phyloP scores from a whole-genome alignment of 371 early-diverging fungal genomes.

The Rhizopus stolonifer region DNA sequence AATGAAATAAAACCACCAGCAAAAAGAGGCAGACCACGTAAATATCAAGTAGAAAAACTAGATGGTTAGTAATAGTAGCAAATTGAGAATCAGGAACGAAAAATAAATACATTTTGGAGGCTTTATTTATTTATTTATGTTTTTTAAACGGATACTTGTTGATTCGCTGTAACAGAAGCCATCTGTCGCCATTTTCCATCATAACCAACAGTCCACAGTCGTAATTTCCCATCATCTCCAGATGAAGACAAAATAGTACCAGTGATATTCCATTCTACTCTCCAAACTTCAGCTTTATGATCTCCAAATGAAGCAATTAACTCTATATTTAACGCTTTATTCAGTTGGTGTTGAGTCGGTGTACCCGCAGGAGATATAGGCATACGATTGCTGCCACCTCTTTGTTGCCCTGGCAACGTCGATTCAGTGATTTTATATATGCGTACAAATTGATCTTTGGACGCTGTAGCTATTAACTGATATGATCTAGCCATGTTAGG shows the following conservation, averaged over 20 bases:
- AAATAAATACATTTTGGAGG: background rate
- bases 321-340: conserved; percentile 50
- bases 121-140: too few relatives aligned
- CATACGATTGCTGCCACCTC: conserved; percentile 3
- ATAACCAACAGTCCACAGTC: conserved; percentile 80
- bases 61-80: too few relatives aligned
- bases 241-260: conserved; percentile 88
- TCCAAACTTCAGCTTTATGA: conserved; percentile 81
- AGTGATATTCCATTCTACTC: conserved; percentile 92
- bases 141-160: conserved; percentile 15
- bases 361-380: conserved; percentile 18
- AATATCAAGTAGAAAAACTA: background rate
- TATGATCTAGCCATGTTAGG: conserved; percentile 84
- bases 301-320: conserved; percentile 65
- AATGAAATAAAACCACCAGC: background rate
- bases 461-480: conserved; percentile 91
- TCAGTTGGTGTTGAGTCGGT: conserved; percentile 6
- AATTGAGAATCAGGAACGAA: background rate
- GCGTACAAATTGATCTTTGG: conserved; percentile 82
- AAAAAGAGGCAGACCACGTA: conserved; percentile 4
- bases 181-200: conserved; percentile 71
- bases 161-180: conserved; percentile 58
- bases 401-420: conserved; percentile 19
- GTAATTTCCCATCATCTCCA: conserved; percentile 90
- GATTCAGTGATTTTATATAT: conserved; percentile 77